These are phyloP conservation scores for Linderina pennispora DNA, from an alignment of 192 early-diverging fungal species.

Conservation along the genomic window DNA sequence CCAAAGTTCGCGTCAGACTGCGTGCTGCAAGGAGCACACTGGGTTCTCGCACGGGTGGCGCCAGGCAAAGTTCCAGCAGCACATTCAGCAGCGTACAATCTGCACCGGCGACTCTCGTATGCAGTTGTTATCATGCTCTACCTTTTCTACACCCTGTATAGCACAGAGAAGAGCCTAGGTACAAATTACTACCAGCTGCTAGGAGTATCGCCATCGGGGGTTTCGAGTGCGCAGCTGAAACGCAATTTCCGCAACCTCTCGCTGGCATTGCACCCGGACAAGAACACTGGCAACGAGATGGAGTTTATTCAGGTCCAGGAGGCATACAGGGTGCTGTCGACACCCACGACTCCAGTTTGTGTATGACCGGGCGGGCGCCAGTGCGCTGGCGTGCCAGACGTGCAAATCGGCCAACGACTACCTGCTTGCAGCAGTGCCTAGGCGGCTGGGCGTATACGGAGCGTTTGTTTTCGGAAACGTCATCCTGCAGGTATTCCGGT, in stretches of 20 bases:
- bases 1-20: constrained; percentile 29
- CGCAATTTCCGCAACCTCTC: constrained; percentile 52
- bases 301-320: constrained; percentile 73
- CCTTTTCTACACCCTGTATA: constrained; percentile 32
- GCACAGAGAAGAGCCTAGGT: constrained; percentile 24
- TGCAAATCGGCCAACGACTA: constrained; percentile 63
- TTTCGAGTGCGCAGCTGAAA: constrained; percentile 15
- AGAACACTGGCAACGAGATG: constrained; percentile 62
- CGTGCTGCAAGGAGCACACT: constrained; percentile 18
- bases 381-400: constrained; percentile 55
- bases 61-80: constrained; percentile 30
- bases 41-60: constrained; percentile 17
- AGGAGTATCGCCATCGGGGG: constrained; percentile 21
- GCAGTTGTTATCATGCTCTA: constrained; percentile 25
- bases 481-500: constrained; percentile 35
- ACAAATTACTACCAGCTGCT: constrained; percentile 39
- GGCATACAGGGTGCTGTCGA: constrained; percentile 71
- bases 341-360: constrained; percentile 54
- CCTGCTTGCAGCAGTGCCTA: constrained; percentile 61
- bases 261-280: constrained; percentile 52
- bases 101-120: constrained; percentile 36
- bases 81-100: constrained; percentile 12
- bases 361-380: constrained; percentile 67
- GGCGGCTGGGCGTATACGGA: constrained; percentile 21
- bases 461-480: constrained; percentile 28